Conservation (phyloP, 108 stramenopile genomes). For the Asterionellopsis glacialis region DNA sequence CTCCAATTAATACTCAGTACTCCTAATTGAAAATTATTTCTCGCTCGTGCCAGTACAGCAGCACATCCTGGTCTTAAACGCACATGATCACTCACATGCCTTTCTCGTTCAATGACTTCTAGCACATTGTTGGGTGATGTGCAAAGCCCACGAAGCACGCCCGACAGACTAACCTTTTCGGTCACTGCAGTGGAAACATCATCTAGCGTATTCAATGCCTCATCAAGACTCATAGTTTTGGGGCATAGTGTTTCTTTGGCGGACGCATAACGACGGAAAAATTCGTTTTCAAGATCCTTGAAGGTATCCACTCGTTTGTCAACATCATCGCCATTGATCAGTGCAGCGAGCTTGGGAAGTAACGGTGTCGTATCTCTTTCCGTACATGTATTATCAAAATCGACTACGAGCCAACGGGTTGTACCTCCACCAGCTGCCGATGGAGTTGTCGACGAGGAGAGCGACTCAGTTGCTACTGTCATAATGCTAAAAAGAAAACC, state of each 20-base stretch:
- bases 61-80: too few species aligned
- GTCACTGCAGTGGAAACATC: constrained; percentile 46
- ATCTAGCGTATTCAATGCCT: constrained; percentile 41
- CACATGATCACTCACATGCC: too few species aligned
- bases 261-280: constrained; percentile 22
- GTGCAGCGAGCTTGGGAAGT: constrained; percentile 39
- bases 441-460: too few species aligned
- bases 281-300: constrained; percentile 34
- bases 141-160: constrained; percentile 33
- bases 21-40: constrained; percentile 26
- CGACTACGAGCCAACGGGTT: constrained; percentile 23
- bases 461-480: too few species aligned
- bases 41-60: too few species aligned
- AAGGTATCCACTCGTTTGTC: constrained; percentile 29
- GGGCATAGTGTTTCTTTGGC: constrained; percentile 17
- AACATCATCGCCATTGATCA: constrained; percentile 18
- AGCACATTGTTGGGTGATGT: constrained; percentile 2
- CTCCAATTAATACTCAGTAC: constrained; percentile 63
- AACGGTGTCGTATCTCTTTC: constrained; percentile 38
- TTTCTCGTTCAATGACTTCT: too few species aligned
- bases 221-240: constrained; percentile 14
- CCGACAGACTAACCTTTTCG: constrained; percentile 37
- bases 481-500: too few species aligned
- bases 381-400: constrained; percentile 52
- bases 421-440: too few species aligned